A percentile compares a stretch with the other conserved stretches of the same genome.
phyloP scores from a whole-genome alignment of 345 rosid species.

The Eucalyptus microcorys region DNA sequence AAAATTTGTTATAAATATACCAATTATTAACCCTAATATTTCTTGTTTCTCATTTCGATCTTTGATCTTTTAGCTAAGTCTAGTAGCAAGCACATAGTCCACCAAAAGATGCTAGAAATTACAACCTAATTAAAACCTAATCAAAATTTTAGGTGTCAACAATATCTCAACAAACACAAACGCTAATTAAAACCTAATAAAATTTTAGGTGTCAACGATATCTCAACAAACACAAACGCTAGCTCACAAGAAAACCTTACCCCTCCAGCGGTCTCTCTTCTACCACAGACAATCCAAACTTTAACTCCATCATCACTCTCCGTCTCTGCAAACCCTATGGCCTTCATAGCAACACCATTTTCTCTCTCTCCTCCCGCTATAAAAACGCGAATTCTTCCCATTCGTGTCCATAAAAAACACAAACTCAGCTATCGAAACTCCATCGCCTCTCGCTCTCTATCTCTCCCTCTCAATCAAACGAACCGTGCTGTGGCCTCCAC shows the following conservation, averaged over 20 bases:
- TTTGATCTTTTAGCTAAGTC: neutral
- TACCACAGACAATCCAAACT: neutral
- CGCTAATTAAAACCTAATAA: too few relatives aligned
- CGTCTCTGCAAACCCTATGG: neutral
- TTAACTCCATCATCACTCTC: neutral
- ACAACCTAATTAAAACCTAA: too few relatives aligned
- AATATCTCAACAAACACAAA: too few relatives aligned
- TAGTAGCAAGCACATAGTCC: neutral
- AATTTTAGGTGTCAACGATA: too few relatives aligned
- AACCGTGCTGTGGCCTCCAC: neutral
- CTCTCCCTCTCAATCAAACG: neutral
- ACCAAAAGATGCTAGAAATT: neutral
- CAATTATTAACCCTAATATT: too few relatives aligned
- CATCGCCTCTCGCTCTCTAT: neutral
- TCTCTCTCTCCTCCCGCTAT: neutral
- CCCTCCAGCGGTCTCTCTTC: neutral
- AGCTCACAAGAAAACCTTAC: neutral
- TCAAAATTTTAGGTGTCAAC: too few relatives aligned
- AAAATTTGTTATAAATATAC: too few relatives aligned
- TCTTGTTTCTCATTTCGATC: neutral
- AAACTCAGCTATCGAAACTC: neutral
- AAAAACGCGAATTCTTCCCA: neutral
- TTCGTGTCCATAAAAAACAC: neutral
- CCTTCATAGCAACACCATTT: neutral
- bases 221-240: neutral